Evolutionary conservation across 345 rosid species (phyloP).

Genomic region (Acer negundo): DNA sequence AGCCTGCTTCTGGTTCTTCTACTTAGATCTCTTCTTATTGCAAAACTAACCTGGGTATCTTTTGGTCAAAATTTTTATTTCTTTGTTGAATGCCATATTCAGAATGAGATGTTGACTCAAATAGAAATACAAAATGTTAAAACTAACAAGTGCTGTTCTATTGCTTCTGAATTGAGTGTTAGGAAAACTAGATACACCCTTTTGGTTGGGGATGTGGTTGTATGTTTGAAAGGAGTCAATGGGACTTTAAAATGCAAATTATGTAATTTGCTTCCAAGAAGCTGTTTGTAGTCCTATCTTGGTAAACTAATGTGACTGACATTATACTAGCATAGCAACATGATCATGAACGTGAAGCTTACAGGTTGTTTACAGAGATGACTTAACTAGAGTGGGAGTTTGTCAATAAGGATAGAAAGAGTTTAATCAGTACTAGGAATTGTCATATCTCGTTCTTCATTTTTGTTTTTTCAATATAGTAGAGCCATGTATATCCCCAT

Average conservation of each 20-base stretch:
- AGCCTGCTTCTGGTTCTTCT: slow-evolving; percentile 46
- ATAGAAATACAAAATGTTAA: neutral
- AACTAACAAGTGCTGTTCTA: neutral
- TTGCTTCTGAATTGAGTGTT: neutral
- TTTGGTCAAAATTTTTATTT: no score
- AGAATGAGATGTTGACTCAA: neutral
- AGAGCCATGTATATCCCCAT: neutral
- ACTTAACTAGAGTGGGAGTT: neutral
- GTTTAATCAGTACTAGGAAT: no score
- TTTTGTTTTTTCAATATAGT: no score
- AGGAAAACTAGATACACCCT: neutral
- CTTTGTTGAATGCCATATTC: neutral
- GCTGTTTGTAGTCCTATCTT: neutral
- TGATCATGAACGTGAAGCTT: neutral
- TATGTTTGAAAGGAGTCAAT: neutral
- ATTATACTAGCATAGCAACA: neutral
- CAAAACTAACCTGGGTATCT: no score
- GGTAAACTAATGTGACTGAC: neutral
- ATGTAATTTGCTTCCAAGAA: neutral
- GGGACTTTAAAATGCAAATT: neutral
- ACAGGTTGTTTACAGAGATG: neutral
- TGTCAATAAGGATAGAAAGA: no score
- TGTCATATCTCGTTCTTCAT: no score
- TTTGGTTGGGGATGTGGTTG: neutral
- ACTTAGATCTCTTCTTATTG: neutral